Evolutionary conservation across 129 eudicot genomes (phyloP), one percentile per base, ranked within the genome.

Genomic region (Smallanthus sonchifolius): DNA sequence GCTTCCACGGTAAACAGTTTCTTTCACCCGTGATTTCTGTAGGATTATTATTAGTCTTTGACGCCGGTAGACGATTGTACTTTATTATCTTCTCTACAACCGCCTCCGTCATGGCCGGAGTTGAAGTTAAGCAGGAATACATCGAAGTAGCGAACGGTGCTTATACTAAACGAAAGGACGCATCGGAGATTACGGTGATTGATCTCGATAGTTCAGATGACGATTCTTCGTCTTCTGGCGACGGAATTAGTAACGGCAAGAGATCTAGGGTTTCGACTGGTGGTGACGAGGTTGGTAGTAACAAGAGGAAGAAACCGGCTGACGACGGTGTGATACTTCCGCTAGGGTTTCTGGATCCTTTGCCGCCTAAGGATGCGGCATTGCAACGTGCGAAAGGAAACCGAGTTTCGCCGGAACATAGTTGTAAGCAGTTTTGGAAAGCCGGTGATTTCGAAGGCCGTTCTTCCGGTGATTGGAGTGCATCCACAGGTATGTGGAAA

Each of bases 391-490:
- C 48, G 42, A 68, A 39, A 38, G 57, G 67, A 7, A 45, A 9
- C n/a, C 45, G 74, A 35, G 62, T 10, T 13, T 14, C 5, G 30
- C 13, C 2, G 11, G 65, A 45, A 0, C 51, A 38, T 57, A 68
- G 40, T 16, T 54, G 70, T 72, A 87, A 80, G 80, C 91, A 87
- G 89, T 90, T 90, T 76, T 90, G 96, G 96, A 87, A 90, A 71
- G 96, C 96, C 2, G 96, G 91, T 30, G 93, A 90, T 54, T 90
- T 81, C 47, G 96, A 85, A 4, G 93, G 73, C 1, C 73, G 65
- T 28, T 76, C 81, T 1, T 13, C 35, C 24, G 74, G 77, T 32
- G 73, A 73, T 74, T 82, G 91, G 91, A 80, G 68, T 15, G 32
- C 59, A 0, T 32, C 83, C 4, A 28, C 86, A 75, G 89, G 96